These are phyloP conservation scores for Tulasnella sp. DNA, from an alignment of 768 basidiomycete genomes.

Conservation along the genomic window DNA sequence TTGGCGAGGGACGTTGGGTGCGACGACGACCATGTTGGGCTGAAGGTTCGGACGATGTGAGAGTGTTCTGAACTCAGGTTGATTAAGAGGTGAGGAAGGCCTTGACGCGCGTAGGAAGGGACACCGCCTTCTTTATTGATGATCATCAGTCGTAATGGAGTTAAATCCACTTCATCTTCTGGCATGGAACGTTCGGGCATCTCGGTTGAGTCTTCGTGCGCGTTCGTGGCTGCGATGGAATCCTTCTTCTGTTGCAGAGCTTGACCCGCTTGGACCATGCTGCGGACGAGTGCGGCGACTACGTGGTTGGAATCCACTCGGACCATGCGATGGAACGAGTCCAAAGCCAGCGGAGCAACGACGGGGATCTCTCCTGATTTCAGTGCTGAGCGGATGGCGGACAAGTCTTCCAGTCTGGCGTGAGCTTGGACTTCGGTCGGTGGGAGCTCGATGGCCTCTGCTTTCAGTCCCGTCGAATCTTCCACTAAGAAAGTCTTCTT, in stretches of 20 bases:
- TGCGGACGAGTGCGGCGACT: slow-evolving; percentile 77
- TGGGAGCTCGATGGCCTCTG: slow-evolving; percentile 38
- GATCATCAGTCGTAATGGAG: slow-evolving; percentile 93
- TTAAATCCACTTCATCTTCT: slow-evolving; percentile 65
- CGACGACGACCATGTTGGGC: slow-evolving; percentile 63
- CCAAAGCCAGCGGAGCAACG: slow-evolving; percentile 85
- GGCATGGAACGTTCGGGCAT: neutral
- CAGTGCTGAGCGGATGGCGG: slow-evolving; percentile 81
- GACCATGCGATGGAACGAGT: slow-evolving; percentile 81
- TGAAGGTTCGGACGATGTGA: slow-evolving; percentile 83
- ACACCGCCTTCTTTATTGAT: slow-evolving; percentile 96
- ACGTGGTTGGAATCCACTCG: slow-evolving; percentile 86
- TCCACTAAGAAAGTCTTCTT: slow-evolving; percentile 5
- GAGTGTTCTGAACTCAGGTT: slow-evolving; percentile 84
- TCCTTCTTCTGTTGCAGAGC: neutral
- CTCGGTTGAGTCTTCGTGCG: slow-evolving; percentile 5
- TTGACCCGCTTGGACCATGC: slow-evolving; percentile 58
- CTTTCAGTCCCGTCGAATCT: slow-evolving; percentile 28
- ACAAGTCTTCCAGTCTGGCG: slow-evolving; percentile 71
- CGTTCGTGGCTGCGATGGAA: neutral
- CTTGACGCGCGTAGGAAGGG: slow-evolving; percentile 92
- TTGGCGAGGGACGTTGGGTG: slow-evolving; percentile 87
- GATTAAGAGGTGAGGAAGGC: slow-evolving; percentile 92
- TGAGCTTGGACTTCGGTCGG: slow-evolving; percentile 61
- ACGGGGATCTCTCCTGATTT: slow-evolving; percentile 95